Conservation (phyloP, 805 yeast species). For the Torulaspora microellipsoides region DNA sequence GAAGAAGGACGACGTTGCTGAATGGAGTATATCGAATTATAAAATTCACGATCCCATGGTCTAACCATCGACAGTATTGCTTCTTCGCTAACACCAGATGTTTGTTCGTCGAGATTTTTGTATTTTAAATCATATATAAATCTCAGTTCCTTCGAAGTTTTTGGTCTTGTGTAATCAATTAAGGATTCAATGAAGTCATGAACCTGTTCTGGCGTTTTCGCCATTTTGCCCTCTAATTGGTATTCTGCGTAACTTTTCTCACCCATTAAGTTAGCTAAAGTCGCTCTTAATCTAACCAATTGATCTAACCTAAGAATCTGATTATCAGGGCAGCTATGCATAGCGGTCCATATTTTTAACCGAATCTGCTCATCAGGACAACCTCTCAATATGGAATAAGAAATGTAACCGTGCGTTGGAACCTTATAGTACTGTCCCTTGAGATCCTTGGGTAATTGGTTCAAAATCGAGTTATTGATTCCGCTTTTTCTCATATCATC, state of each 20-base stretch:
- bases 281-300: slow-evolving; percentile 60
- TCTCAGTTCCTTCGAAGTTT: slow-evolving; percentile 56
- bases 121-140: slow-evolving; percentile 41
- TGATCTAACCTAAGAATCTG: slow-evolving; percentile 59
- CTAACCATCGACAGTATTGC: slow-evolving; percentile 47
- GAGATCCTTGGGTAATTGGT: slow-evolving; percentile 33
- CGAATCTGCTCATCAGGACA: slow-evolving; percentile 57
- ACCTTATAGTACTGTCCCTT: slow-evolving; percentile 43
- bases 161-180: slow-evolving; percentile 46
- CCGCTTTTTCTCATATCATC: slow-evolving; percentile 20
- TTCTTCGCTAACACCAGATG: slow-evolving; percentile 28
- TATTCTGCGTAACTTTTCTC: slow-evolving; percentile 68
- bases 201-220: slow-evolving; percentile 73
- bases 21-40: slow-evolving; percentile 34
- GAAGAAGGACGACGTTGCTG: slow-evolving; percentile 32
- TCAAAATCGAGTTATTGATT: slow-evolving; percentile 18
- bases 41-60: slow-evolving; percentile 93
- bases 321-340: slow-evolving; percentile 58
- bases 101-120: slow-evolving; percentile 18
- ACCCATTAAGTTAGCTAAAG: slow-evolving; percentile 70
- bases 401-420: slow-evolving; percentile 59
- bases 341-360: slow-evolving; percentile 64
- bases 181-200: slow-evolving; percentile 59
- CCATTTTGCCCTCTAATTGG: slow-evolving; percentile 87
- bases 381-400: slow-evolving; percentile 58